Evolutionary conservation across 2,329 filamentous ascomycete species (phyloP), one percentile per base, ranked within the genome.

Genomic region (Rhinocladiella mackenziei): DNA sequence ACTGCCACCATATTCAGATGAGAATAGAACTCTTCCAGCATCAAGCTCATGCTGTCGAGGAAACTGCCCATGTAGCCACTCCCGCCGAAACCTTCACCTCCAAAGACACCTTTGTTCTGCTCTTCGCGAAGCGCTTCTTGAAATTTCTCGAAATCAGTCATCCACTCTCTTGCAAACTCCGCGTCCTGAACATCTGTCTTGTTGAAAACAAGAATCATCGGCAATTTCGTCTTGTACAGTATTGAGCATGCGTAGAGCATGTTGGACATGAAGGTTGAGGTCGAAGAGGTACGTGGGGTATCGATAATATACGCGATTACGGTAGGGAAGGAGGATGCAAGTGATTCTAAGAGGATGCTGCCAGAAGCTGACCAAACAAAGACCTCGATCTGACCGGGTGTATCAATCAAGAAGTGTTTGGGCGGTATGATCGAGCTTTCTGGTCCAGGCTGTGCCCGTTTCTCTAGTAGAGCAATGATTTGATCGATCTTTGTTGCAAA

Each of bases 221-320:
- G 92, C 0, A 98, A 75, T 64, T 94, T 95, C 2, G 91, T 97
- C 73, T 97, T 97, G 78, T 98, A 98, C 11, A 98, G 78, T 54
- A 98, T 98, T 48, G 86, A 94, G 74, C 92, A 97, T 15, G 92
- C 92, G 66, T 98, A 98, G 31, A 98, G 81, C 92, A 98, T 98
- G 69, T 98, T 98, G 64, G 86, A 94, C 92, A 98, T 98, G 68
- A 98, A 98, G 0, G 92, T 98, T 52, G 85, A 89, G 0, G 92
- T 97, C 28, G 88, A 94, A 25, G 85, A 81, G 10, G 89, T 94
- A 41, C 92, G 82, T 3, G 94, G 92, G 1, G 92, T 98, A 67
- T 98, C 92, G 65, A 98, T 95, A 48, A 98, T 79, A 68, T 97
- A 98, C 44, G 92, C 92, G 58, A 98, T 88, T 29, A 98, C 88